Conservation (phyloP, 257 asterid species). For the Striga asiatica region DNA sequence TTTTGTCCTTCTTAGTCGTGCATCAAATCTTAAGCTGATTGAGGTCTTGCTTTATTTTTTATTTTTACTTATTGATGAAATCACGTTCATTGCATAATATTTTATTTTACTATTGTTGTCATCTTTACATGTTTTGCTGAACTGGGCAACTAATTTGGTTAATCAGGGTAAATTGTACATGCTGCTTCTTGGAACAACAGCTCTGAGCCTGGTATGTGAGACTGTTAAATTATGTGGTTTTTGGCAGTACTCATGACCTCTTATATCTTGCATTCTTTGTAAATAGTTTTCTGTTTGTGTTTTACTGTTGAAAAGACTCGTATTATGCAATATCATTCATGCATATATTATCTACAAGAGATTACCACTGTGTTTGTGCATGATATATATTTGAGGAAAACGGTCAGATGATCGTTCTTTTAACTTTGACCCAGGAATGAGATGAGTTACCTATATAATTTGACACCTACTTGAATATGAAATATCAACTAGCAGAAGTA, state of each 20-base stretch:
- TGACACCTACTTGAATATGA: neutral
- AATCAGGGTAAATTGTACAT: neutral
- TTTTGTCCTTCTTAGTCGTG: constrained; percentile 76
- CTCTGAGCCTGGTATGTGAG: neutral
- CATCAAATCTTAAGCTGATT: constrained; percentile 67
- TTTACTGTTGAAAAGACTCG: neutral
- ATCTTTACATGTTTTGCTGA: neutral
- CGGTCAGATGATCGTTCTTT: neutral
- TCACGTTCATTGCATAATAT: neutral
- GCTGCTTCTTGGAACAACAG: constrained; percentile 1
- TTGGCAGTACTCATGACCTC: too few relatives aligned
- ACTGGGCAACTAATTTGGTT: neutral
- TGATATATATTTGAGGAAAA: neutral
- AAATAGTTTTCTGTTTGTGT: neutral
- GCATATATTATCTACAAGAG: neutral
- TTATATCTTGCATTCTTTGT: neutral
- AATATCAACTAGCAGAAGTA: neutral
- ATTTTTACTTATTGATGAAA: neutral
- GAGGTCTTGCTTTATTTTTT: too few relatives aligned
- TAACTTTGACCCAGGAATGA: neutral
- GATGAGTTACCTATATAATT: neutral
- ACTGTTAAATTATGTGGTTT: too few relatives aligned
- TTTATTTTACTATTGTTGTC: neutral
- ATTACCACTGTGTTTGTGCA: neutral
- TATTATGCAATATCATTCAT: neutral